Percentiles rank a stretch among this genome's conserved stretches.
These are phyloP conservation scores for Fragosphaeria purpurea DNA, from an alignment of 2,329 filamentous ascomycete species.

Conservation along the genomic window DNA sequence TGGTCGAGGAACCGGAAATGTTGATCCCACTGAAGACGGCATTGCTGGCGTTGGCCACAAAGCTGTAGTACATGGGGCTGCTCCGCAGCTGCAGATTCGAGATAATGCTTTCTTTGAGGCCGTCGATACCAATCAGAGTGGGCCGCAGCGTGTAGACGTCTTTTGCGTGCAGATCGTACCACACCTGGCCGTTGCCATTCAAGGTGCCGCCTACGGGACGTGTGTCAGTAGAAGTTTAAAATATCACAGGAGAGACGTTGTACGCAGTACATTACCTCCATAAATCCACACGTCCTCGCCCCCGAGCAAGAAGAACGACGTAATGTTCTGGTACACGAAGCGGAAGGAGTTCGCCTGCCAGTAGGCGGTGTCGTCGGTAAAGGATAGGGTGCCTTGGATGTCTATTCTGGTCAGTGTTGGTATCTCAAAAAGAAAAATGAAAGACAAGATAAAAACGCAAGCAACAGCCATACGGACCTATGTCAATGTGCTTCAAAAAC, in stretches of 20 bases:
- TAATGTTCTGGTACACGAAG: constrained; percentile 54
- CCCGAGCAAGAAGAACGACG: constrained; percentile 57
- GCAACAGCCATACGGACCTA: constrained; percentile 20
- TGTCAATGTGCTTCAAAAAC: constrained; percentile 44
- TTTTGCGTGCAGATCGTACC: constrained; percentile 53
- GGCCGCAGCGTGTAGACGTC: constrained; percentile 50
- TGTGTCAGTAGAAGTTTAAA: too few species aligned
- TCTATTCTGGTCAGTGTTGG: constrained; percentile 10
- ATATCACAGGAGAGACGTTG: too few species aligned
- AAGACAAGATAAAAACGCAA: too few species aligned
- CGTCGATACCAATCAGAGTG: constrained; percentile 50
- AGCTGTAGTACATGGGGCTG: constrained; percentile 47
- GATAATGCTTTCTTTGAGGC: constrained; percentile 44
- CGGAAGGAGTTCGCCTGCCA: constrained; percentile 55
- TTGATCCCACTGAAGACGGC: constrained; percentile 52
- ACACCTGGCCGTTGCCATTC: constrained; percentile 54
- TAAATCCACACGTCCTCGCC: constrained; percentile 58
- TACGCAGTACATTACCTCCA: constrained; percentile 29
- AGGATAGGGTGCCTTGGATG: constrained; percentile 35
- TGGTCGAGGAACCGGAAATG: constrained; percentile 44
- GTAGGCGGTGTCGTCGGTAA: constrained; percentile 56
- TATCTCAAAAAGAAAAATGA: not conserved
- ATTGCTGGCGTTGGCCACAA: constrained; percentile 51
- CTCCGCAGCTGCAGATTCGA: constrained; percentile 48
- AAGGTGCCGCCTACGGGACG: constrained; percentile 23